These are phyloP conservation scores for Pulveroboletus ridleyi DNA, from an alignment of 1,284 basidiomycete species.

Conservation along the genomic window DNA sequence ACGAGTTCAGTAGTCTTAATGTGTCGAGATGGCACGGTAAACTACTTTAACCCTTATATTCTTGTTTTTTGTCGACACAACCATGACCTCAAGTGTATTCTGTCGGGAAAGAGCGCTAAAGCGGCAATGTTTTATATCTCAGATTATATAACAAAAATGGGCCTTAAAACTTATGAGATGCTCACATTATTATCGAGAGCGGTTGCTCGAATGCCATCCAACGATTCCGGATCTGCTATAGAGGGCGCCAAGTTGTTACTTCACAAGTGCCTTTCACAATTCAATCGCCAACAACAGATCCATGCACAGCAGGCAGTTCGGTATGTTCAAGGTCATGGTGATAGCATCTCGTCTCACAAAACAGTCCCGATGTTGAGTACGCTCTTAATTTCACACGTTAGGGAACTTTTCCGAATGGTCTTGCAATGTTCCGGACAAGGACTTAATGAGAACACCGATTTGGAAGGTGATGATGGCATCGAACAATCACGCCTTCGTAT, in stretches of 20 bases:
- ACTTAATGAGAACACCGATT: too few species aligned
- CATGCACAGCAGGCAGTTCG: constrained; percentile 2
- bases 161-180: background rate
- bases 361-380: background rate
- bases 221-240: too few species aligned
- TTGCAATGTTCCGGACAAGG: too few species aligned
- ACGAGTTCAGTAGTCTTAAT: constrained; percentile 11
- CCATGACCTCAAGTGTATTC: constrained; percentile 24
- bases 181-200: too few species aligned
- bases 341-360: background rate
- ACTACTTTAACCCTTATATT: constrained; percentile 20
- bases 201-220: too few species aligned
- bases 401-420: too few species aligned
- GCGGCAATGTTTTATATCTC: constrained; percentile 28
- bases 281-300: too few species aligned
- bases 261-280: too few species aligned
- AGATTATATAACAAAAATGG: constrained; percentile 25
- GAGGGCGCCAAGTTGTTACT: too few species aligned
- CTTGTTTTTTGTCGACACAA: constrained; percentile 26
- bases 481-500: background rate
- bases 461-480: background rate
- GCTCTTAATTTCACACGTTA: background rate
- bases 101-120: constrained; percentile 22
- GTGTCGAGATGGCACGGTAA: constrained; percentile 16
- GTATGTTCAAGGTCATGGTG: constrained; percentile 18